Evolutionary conservation across 1,284 basidiomycete genomes (phyloP).

Genomic region (Ustilago curta): DNA sequence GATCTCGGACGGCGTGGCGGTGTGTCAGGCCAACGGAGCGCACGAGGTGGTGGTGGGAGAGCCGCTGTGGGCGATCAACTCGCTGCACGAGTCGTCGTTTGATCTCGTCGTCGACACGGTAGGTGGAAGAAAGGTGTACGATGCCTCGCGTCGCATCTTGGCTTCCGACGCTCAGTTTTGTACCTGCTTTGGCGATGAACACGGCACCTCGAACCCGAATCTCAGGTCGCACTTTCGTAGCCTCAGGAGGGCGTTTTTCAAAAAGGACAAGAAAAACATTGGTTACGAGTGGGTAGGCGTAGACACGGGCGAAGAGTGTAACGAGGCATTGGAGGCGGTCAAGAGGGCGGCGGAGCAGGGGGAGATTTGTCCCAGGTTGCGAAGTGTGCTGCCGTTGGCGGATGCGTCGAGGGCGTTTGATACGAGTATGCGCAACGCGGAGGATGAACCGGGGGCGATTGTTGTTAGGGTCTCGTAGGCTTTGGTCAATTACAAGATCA

Average conservation of each 20-base stretch:
- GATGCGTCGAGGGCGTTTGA: slow-evolving; percentile 66
- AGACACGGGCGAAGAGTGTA: slow-evolving; percentile 60
- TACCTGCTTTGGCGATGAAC: slow-evolving; percentile 69
- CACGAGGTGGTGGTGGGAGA: slow-evolving; percentile 70
- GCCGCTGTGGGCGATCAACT: slow-evolving; percentile 70
- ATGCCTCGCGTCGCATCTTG: slow-evolving; percentile 70
- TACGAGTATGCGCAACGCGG: slow-evolving; percentile 32
- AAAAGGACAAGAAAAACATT: slow-evolving; percentile 70
- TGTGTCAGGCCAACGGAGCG: slow-evolving; percentile 70
- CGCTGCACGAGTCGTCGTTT: slow-evolving; percentile 70
- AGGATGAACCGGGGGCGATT: slow-evolving; percentile 60
- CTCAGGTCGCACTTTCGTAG: slow-evolving; percentile 67
- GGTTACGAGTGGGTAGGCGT: slow-evolving; percentile 69
- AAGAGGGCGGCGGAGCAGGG: slow-evolving; percentile 61
- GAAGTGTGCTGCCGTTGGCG: slow-evolving; percentile 62
- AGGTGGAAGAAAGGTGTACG: slow-evolving; percentile 69
- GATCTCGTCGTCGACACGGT: slow-evolving; percentile 69
- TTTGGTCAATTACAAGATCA: not conserved
- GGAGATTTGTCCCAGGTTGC: slow-evolving; percentile 63
- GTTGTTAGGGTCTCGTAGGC: slow-evolving; percentile 59
- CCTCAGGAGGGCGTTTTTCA: slow-evolving; percentile 70
- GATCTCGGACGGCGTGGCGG: slow-evolving; percentile 66
- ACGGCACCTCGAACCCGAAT: slow-evolving; percentile 62
- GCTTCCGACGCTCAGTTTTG: slow-evolving; percentile 68
- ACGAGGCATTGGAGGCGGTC: slow-evolving; percentile 64